These are phyloP conservation scores for Mycena citricolor DNA, from an alignment of 1,284 basidiomycete genomes.

Conservation along the genomic window DNA sequence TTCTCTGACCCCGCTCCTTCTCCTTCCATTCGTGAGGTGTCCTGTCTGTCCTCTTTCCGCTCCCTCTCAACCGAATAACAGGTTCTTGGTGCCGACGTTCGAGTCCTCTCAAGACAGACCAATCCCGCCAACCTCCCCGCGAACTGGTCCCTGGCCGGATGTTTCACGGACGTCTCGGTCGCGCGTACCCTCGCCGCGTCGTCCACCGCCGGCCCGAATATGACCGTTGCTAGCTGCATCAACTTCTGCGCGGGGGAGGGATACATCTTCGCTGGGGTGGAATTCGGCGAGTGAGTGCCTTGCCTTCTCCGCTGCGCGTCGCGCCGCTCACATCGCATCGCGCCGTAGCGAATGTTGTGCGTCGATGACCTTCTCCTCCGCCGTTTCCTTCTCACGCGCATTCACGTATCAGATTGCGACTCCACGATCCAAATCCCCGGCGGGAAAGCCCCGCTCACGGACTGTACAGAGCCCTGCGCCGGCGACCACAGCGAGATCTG, in stretches of 20 bases:
- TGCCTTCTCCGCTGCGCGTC: not conserved
- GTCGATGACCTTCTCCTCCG: slow-evolving; percentile 17
- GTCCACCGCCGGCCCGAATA: slow-evolving; percentile 23
- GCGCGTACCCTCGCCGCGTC: slow-evolving; percentile 31
- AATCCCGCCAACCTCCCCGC: slow-evolving; percentile 28
- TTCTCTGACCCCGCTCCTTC: no score
- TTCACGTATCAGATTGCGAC: slow-evolving; percentile 39
- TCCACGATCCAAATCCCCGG: slow-evolving; percentile 40
- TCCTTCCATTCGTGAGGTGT: no score
- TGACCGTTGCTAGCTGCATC: slow-evolving; percentile 37
- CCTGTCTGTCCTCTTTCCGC: no score
- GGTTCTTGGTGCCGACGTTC: no score
- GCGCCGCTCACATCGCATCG: not conserved
- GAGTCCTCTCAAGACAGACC: no score
- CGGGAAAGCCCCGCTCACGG: slow-evolving; percentile 28
- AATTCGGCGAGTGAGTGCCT: slow-evolving; percentile 35
- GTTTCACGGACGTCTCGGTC: slow-evolving; percentile 37
- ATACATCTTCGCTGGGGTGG: slow-evolving; percentile 36
- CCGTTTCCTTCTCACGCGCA: not conserved
- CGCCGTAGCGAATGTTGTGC: slow-evolving; percentile 39
- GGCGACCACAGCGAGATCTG: slow-evolving; percentile 39
- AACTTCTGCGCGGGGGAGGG: slow-evolving; percentile 30
- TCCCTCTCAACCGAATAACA: no score
- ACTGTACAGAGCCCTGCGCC: slow-evolving; percentile 37
- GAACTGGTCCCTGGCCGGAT: slow-evolving; percentile 36